A percentile compares a stretch with the other conserved stretches of the same genome.
Evolutionary conservation across 441 rosid genomes (phyloP).

Genomic region (Adansonia grandidieri): DNA sequence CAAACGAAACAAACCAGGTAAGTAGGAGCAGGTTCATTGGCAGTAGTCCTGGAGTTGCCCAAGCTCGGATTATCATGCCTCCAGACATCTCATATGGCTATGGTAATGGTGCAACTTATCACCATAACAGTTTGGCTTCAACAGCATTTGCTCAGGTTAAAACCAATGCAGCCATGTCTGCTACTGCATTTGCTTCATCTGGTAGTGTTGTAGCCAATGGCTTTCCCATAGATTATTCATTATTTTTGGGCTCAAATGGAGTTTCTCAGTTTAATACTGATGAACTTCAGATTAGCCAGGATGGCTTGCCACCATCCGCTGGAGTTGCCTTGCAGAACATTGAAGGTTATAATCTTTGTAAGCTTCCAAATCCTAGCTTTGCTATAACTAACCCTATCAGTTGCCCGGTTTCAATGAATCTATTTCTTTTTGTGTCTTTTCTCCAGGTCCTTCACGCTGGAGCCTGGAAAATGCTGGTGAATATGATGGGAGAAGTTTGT

Average conservation of each 20-base stretch:
- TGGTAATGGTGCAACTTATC: slow-evolving; percentile 16
- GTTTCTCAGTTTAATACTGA: slow-evolving; percentile 21
- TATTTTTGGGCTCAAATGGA: slow-evolving; percentile 25
- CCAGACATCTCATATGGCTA: slow-evolving; percentile 22
- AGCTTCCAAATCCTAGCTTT: slow-evolving; percentile 25
- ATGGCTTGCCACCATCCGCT: slow-evolving; percentile 14
- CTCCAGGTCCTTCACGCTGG: slow-evolving; percentile 24
- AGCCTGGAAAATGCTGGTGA: slow-evolving; percentile 20
- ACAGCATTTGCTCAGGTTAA: slow-evolving; percentile 23
- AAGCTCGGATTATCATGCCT: slow-evolving; percentile 22
- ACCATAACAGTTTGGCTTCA: slow-evolving; percentile 17
- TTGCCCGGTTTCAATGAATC: slow-evolving; percentile 27
- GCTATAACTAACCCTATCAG: slow-evolving; percentile 20
- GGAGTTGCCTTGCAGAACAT: slow-evolving; percentile 22
- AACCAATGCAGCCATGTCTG: neutral
- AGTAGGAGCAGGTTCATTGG: slow-evolving; percentile 26
- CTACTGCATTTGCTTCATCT: slow-evolving; percentile 21
- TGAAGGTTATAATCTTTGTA: slow-evolving; percentile 24
- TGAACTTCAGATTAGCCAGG: slow-evolving; percentile 10
- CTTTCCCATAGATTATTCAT: slow-evolving; percentile 22
- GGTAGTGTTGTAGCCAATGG: slow-evolving; percentile 17
- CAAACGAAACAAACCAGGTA: slow-evolving; percentile 4
- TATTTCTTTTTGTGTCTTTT: slow-evolving; percentile 18
- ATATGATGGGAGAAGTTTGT: slow-evolving; percentile 19
- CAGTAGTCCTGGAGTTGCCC: slow-evolving; percentile 24